Evolutionary conservation across 257 asterid genomes (phyloP), one percentile per base, ranked within the genome.

Genomic region (Prunella vulgaris): DNA sequence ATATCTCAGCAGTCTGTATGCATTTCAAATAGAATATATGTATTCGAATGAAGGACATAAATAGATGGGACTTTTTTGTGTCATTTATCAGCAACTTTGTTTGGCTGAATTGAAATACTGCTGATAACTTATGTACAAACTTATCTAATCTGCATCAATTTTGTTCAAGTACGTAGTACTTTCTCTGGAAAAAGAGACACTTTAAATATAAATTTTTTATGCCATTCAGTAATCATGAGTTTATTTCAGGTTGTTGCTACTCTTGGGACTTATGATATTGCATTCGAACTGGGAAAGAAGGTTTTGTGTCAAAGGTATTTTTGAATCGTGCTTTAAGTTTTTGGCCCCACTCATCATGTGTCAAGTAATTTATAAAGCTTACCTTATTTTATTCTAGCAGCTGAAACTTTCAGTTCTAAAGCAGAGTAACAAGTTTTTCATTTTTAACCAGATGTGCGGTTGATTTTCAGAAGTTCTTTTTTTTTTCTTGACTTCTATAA

Each of bases 271-370:
- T 93, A 82, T 60, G 96, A 93, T 81, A 85, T 93, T 64, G 88
- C 96, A 4, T 70, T 90, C 64, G 99, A 90, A 76, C 69, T 93
- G 63, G 99, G 91, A 60, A 90, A 77, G 96, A 93, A 93, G 91
- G 87, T 93, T 70, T 60, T 93, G 42, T 86, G 93, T 70, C 95
- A 85, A 75, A 93, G 97, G 99, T 93, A 76, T 73, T 66, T 59
- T 65, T 61, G 10, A 63, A 38, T 70, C 77, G 48, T 17, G 64
- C 63, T 44, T 77, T 62, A 24, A 28, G 21, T 51, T 18, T 60
- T 56, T n/a, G 63, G 58, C 51, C n/a, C 13, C 25, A 25, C 69
- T 69, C 18, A n/a, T 70, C n/a, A 17, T 61, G 28, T 61, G 28
- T 72, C 22, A 24, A 27, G 4, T 18, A 15, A 22, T 58, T n/a